Conservation (phyloP, 371 early-diverging fungal genomes). For the Rhizopus microsporus region DNA sequence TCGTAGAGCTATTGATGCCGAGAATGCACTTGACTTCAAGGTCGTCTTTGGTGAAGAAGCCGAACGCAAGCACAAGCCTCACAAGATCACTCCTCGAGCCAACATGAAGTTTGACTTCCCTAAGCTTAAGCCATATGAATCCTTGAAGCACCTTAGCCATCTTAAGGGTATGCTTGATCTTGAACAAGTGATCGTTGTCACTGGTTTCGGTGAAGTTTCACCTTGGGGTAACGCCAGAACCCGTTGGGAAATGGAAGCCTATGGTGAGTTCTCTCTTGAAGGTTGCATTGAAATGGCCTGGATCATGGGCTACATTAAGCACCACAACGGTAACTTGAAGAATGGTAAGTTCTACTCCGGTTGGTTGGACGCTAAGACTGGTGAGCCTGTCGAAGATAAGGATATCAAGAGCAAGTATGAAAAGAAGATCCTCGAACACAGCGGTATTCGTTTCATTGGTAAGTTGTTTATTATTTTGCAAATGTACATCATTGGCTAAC, state of each 20-base stretch:
- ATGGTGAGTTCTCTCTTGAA: conserved; percentile 92
- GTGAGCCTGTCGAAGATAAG: conserved; percentile 88
- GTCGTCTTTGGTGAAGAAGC: conserved; percentile 75
- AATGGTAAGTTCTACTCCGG: conserved; percentile 83
- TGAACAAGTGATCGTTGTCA: conserved; percentile 91
- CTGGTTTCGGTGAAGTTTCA: conserved; percentile 95
- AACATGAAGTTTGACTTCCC: conserved; percentile 96
- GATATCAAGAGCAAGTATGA: conserved; percentile 95
- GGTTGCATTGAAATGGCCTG: conserved; percentile 97
- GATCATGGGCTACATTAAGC: conserved; percentile 95
- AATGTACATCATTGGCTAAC: neutral
- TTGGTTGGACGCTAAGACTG: conserved; percentile 91
- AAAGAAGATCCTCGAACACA: conserved; percentile 87
- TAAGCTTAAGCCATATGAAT: conserved; percentile 62
- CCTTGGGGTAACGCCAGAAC: conserved; percentile 94
- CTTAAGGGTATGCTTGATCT: conserved; percentile 90
- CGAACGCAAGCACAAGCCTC: conserved; percentile 76
- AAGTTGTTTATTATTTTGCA: conserved; percentile 13
- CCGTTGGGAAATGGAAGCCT: conserved; percentile 97
- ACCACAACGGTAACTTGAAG: conserved; percentile 87
- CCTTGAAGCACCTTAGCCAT: conserved; percentile 71
- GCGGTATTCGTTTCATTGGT: conserved; percentile 93
- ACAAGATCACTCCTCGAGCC: conserved; percentile 83
- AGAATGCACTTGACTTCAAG: conserved; percentile 78
- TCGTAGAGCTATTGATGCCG: conserved; percentile 82